phyloP scores from a whole-genome alignment of 495 filamentous ascomycete species.

The Pseudomonodictys pantanalensis region DNA sequence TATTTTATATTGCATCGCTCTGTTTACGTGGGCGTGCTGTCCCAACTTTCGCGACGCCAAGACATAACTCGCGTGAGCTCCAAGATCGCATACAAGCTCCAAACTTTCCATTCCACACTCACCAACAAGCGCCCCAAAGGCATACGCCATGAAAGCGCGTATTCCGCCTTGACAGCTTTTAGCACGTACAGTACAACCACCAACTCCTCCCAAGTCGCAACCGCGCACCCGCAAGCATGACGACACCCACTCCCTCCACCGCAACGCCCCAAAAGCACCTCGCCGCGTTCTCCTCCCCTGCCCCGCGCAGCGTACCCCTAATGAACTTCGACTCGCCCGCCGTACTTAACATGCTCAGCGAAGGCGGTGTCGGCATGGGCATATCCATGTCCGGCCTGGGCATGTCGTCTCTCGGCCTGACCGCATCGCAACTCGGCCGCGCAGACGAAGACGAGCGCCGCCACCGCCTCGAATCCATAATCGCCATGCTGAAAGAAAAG shows the following conservation, averaged over 20 bases:
- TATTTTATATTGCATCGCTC: not conserved
- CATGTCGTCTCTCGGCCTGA: slow-evolving; percentile 29
- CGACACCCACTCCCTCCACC: slow-evolving; percentile 38
- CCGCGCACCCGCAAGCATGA: slow-evolving; percentile 26
- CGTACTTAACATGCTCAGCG: slow-evolving; percentile 21
- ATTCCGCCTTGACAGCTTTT: not conserved
- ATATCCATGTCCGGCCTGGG: slow-evolving; percentile 38
- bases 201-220: not conserved
- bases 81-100: not conserved
- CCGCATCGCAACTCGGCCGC: slow-evolving; percentile 33
- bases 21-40: not conserved
- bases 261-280: slow-evolving; percentile 30
- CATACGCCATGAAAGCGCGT: not conserved
- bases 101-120: not conserved
- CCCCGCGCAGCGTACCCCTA: slow-evolving; percentile 39
- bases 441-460: slow-evolving; percentile 57
- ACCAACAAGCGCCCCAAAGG: not conserved
- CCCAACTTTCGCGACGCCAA: slow-evolving; percentile 2
- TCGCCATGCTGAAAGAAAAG: slow-evolving; percentile 45
- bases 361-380: slow-evolving; percentile 35
- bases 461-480: slow-evolving; percentile 53
- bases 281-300: slow-evolving; percentile 39
- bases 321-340: slow-evolving; percentile 36
- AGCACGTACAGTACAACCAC: not conserved
- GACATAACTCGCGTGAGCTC: slow-evolving; percentile 10